These are phyloP conservation scores for Rhodomyrtus tomentosa DNA, from an alignment of 345 rosid species.

Conservation along the genomic window DNA sequence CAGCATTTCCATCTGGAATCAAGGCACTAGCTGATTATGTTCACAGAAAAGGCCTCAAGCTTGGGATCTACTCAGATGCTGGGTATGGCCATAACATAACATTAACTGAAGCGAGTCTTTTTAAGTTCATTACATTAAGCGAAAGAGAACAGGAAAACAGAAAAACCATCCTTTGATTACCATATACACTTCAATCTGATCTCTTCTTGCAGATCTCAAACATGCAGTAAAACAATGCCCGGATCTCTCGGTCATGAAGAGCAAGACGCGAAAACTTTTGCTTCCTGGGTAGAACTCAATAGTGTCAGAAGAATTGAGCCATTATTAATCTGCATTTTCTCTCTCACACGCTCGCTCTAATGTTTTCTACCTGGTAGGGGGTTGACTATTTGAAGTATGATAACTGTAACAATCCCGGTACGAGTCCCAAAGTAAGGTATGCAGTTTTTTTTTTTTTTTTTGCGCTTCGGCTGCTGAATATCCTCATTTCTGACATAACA, in stretches of 20 bases:
- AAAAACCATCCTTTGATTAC: background rate
- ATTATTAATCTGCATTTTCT: background rate
- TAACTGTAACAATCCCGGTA: conserved; percentile 22
- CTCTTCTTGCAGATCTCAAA: conserved; percentile 20
- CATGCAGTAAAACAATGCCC: conserved; percentile 51
- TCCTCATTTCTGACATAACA: background rate
- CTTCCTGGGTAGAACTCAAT: conserved; percentile 3
- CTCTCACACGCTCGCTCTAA: background rate
- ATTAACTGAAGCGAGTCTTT: background rate
- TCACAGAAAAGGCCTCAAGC: conserved; percentile 35
- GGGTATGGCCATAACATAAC: conserved; percentile 14
- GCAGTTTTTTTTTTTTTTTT: background rate
- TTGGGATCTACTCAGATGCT: conserved; percentile 42
- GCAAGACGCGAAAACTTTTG: conserved; percentile 39
- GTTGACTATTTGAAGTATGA: conserved; percentile 50
- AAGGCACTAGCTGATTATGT: conserved; percentile 38
- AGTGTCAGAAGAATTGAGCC: background rate
- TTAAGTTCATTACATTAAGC: background rate
- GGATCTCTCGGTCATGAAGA: conserved; percentile 47
- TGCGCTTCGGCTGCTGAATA: background rate
- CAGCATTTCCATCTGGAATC: conserved; percentile 39
- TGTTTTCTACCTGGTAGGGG: conserved; percentile 13
- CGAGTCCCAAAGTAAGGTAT: conserved; percentile 34
- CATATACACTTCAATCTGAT: background rate
- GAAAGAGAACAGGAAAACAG: background rate